Evolutionary conservation across 2,329 filamentous ascomycete species (phyloP).

Genomic region (Penicillium psychrosexuale): DNA sequence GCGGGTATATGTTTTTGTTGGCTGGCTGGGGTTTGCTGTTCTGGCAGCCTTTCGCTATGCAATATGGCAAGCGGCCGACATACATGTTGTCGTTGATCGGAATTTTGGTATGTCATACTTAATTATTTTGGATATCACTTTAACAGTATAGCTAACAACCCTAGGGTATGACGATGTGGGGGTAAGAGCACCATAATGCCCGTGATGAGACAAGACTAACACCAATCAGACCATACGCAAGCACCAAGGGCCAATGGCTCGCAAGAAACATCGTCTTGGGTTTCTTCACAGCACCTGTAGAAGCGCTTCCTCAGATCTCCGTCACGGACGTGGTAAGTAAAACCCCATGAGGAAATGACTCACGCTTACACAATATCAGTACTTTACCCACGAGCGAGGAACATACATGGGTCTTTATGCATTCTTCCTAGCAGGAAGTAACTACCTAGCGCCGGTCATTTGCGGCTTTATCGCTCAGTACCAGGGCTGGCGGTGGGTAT

Average conservation of each 20-base stretch:
- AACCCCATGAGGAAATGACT: not conserved
- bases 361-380: slow-evolving; percentile 24
- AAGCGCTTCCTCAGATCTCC: slow-evolving; percentile 41
- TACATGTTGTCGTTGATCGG: slow-evolving; percentile 36
- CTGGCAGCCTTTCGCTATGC: slow-evolving; percentile 49
- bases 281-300: slow-evolving; percentile 43
- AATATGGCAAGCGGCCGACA: slow-evolving; percentile 42
- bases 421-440: slow-evolving; percentile 42
- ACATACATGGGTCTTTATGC: slow-evolving; percentile 43
- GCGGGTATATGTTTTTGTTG: slow-evolving; percentile 42
- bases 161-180: slow-evolving; percentile 32
- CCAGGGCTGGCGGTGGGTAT: slow-evolving; percentile 49
- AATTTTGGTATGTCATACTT: slow-evolving; percentile 26
- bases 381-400: slow-evolving; percentile 43
- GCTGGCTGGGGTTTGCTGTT: slow-evolving; percentile 47
- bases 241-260: slow-evolving; percentile 39
- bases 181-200: slow-evolving; percentile 22
- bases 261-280: slow-evolving; percentile 38
- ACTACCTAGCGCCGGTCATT: slow-evolving; percentile 46
- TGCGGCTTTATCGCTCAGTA: slow-evolving; percentile 48
- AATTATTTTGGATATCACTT: not conserved
- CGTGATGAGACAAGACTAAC: not conserved
- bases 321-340: slow-evolving; percentile 42
- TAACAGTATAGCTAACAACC: not conserved
- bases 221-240: slow-evolving; percentile 29